A percentile compares a stretch with the other conserved stretches of the same genome.
These are phyloP conservation scores for Daldinia decipiens DNA, from an alignment of 495 filamentous ascomycete genomes.

Conservation along the genomic window DNA sequence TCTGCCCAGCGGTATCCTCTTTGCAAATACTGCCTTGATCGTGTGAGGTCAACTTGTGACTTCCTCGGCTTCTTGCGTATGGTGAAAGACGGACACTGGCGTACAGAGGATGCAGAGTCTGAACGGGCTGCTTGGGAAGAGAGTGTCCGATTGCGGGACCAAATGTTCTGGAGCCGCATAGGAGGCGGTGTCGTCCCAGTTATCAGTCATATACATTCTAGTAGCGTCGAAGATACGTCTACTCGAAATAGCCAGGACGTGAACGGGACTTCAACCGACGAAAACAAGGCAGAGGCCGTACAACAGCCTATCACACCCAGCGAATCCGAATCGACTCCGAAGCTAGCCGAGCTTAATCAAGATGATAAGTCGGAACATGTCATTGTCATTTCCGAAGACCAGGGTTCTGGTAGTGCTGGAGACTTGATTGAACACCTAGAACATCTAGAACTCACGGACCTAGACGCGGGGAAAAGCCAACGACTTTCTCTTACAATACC, in stretches of 20 bases:
- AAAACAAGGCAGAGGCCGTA: constrained; percentile 10
- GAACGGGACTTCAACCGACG: constrained; percentile 12
- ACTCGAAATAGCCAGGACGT: constrained; percentile 33
- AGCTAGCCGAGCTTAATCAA: constrained; percentile 14
- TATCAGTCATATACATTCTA: constrained; percentile 48
- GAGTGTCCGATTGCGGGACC: constrained; percentile 83
- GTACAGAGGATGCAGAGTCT: constrained; percentile 78
- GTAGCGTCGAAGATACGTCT: constrained; percentile 37
- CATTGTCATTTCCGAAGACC: constrained; percentile 3
- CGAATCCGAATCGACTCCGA: constrained; percentile 25
- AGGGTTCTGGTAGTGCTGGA: neutral
- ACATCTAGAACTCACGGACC: neutral
- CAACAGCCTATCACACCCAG: constrained; percentile 8
- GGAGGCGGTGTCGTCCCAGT: constrained; percentile 87
- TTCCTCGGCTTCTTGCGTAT: constrained; percentile 90
- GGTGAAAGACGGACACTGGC: constrained; percentile 88
- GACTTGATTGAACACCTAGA: constrained; percentile 15
- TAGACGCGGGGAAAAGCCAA: constrained; percentile 24
- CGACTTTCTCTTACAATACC: constrained; percentile 43
- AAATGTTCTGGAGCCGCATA: constrained; percentile 95
- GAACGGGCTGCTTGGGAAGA: constrained; percentile 93
- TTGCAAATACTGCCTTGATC: constrained; percentile 83
- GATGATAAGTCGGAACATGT: constrained; percentile 23
- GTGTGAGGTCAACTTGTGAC: constrained; percentile 89
- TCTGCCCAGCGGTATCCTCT: constrained; percentile 88